These are phyloP conservation scores for Astrocystis sublimbata DNA, from an alignment of 495 filamentous ascomycete genomes.

Conservation along the genomic window DNA sequence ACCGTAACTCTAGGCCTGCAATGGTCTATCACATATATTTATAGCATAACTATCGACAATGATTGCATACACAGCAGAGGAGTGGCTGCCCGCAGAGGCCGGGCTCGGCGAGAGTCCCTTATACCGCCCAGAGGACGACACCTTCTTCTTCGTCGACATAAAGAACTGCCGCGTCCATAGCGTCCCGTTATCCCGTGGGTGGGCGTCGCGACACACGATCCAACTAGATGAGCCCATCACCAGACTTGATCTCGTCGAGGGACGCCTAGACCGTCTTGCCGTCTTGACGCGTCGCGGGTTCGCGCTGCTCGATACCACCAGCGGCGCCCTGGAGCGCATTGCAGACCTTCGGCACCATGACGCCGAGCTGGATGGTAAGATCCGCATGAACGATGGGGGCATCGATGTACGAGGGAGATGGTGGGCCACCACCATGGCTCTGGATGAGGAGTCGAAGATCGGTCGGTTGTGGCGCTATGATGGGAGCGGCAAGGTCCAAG, in stretches of 20 bases:
- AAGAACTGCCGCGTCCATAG: slow-evolving; percentile 20
- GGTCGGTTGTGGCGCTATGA: slow-evolving; percentile 18
- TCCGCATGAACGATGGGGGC: slow-evolving; percentile 31
- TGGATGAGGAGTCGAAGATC: slow-evolving; percentile 6
- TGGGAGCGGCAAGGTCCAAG: slow-evolving; percentile 22
- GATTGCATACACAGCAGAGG: slow-evolving; percentile 17
- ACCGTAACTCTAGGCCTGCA: background rate
- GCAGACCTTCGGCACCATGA: slow-evolving; percentile 26
- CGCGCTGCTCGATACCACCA: slow-evolving; percentile 26
- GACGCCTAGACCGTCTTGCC: background rate
- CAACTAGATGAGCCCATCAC: slow-evolving; percentile 17
- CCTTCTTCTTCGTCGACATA: slow-evolving; percentile 24
- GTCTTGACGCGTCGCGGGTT: slow-evolving; percentile 23
- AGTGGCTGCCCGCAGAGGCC: slow-evolving; percentile 19
- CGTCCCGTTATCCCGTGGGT: slow-evolving; percentile 12
- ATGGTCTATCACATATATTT: background rate
- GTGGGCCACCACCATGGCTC: slow-evolving; percentile 31
- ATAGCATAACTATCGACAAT: background rate
- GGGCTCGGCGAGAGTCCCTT: slow-evolving; percentile 21
- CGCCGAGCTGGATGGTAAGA: slow-evolving; percentile 22
- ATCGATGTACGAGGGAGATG: slow-evolving; percentile 28
- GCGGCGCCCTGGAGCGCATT: slow-evolving; percentile 26
- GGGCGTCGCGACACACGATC: slow-evolving; percentile 5
- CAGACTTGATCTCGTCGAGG: slow-evolving; percentile 11
- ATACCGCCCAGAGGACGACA: slow-evolving; percentile 20